phyloP scores from a whole-genome alignment of 2,329 filamentous ascomycete species.

The Exophiala phaeomuriformis region DNA sequence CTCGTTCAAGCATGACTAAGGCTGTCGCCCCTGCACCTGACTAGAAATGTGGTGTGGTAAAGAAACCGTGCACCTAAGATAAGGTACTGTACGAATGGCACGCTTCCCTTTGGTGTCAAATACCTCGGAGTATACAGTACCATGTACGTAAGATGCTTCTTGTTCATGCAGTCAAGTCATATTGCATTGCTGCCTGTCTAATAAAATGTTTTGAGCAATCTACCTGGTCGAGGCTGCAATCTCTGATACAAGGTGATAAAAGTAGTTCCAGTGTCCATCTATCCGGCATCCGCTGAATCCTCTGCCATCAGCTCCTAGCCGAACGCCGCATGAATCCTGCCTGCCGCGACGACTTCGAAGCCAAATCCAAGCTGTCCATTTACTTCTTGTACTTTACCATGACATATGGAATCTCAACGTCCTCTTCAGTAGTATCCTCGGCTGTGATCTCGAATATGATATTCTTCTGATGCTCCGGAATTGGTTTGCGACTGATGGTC shows the following conservation, averaged over 20 bases:
- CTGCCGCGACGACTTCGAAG: background rate
- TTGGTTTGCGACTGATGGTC: slow-evolving; percentile 81
- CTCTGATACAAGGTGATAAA: background rate
- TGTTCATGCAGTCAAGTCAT: no score
- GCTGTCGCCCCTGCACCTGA: no score
- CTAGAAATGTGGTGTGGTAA: no score
- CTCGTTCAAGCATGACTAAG: no score
- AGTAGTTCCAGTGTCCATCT: background rate
- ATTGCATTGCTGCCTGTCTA: no score
- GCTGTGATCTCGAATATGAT: slow-evolving; percentile 94
- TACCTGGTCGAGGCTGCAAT: background rate
- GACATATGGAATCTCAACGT: slow-evolving; percentile 95
- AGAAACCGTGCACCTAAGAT: no score
- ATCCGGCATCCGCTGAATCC: background rate
- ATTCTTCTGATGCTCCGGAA: slow-evolving; percentile 87
- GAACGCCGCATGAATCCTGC: background rate
- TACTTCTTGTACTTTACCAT: slow-evolving; percentile 61
- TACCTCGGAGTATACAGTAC: no score
- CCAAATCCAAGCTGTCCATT: background rate
- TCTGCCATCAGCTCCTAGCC: background rate
- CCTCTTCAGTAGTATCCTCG: slow-evolving; percentile 80
- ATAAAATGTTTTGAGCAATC: background rate
- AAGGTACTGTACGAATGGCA: no score
- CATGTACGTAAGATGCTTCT: no score
- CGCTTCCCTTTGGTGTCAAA: no score